Conservation (phyloP, 257 asterid species). For the Jasminum sambac region DNA sequence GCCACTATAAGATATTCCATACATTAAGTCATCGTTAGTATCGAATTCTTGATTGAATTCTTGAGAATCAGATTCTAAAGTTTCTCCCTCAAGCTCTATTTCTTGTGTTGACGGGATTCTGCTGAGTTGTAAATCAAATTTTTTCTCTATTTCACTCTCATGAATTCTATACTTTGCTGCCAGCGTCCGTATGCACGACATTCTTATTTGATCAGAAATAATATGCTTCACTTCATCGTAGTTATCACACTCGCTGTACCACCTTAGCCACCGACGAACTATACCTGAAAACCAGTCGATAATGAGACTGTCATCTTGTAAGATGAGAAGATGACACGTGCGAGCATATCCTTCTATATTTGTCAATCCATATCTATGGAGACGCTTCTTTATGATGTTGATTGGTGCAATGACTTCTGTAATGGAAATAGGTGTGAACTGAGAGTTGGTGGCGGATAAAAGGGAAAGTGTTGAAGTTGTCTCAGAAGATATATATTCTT, state of each 20-base stretch:
- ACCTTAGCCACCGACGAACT: constrained; percentile 71
- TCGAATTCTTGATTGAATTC: constrained; percentile 27
- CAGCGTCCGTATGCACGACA: constrained; percentile 79
- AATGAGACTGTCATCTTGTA: constrained; percentile 69
- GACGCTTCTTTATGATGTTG: constrained; percentile 55
- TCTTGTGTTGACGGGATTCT: constrained; percentile 66
- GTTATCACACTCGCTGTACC: constrained; percentile 71
- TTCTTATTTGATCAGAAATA: constrained; percentile 61
- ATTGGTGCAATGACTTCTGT: constrained; percentile 68
- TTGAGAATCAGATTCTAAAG: constrained; percentile 29
- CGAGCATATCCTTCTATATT: constrained; percentile 61
- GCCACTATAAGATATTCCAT: constrained; percentile 68
- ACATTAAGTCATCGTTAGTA: constrained; percentile 46
- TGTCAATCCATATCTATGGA: constrained; percentile 72
- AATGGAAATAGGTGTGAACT: constrained; percentile 25
- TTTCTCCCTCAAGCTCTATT: constrained; percentile 57
- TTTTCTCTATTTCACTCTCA: constrained; percentile 70
- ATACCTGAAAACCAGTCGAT: constrained; percentile 84
- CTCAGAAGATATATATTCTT: constrained; percentile 67
- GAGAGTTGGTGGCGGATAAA: constrained; percentile 39
- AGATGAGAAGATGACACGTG: constrained; percentile 56
- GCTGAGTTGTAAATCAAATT: constrained; percentile 58
- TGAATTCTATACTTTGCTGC: constrained; percentile 76
- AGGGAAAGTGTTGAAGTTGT: constrained; percentile 75
- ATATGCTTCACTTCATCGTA: constrained; percentile 60